Evolutionary conservation across 352 stramenopile genomes (phyloP), one percentile per base, ranked within the genome.

Genomic region (Pythium graminicola): DNA sequence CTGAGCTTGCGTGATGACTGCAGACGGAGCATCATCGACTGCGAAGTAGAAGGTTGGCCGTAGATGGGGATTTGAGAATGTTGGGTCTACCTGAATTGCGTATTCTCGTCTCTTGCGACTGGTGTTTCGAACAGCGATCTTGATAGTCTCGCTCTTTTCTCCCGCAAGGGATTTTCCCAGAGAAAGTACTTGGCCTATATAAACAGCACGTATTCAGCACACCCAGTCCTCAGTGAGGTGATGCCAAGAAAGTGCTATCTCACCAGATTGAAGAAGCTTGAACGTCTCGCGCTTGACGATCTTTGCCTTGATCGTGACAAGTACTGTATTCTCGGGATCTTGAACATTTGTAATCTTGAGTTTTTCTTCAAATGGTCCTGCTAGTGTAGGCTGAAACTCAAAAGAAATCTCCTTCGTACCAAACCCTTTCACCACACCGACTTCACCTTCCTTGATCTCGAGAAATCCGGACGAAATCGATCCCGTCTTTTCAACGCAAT

Each of bases 381-480:
- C 82, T 6, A 95, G 59, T 13, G 77, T 92, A 38, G 85, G 85
- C 31, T 93, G 78, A 42, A 95, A 95, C 60, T 93, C 79, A 40
- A 95, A 95, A 24, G 71, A 90, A 50, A 95, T 93, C 52, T 95
- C 81, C 60, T 89, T 91, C 14, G 81, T 89, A 8, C 85, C 85
- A 50, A 95, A 95, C 4, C 75, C 67, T 44, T 93, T 93, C 11
- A 95, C 83, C 14, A 95, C 83, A 49, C 85, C 85, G 44, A 89
- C 61, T 22, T 93, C 76, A 28, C 85, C 85, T 57, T 93, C 81
- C 53, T 95, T 93, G 47, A 95, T 93, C 44, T 93, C 80, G 22
- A 95, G 54, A 44, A 95, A 95, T 1, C 74, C 82, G 5, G 85
- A 95, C 22, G 85, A 95, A 58, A 95, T 95, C n/a, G 81, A 93